Evolutionary conservation across 139 green algal genomes (phyloP).

Genomic region (Haematococcus sp.): DNA sequence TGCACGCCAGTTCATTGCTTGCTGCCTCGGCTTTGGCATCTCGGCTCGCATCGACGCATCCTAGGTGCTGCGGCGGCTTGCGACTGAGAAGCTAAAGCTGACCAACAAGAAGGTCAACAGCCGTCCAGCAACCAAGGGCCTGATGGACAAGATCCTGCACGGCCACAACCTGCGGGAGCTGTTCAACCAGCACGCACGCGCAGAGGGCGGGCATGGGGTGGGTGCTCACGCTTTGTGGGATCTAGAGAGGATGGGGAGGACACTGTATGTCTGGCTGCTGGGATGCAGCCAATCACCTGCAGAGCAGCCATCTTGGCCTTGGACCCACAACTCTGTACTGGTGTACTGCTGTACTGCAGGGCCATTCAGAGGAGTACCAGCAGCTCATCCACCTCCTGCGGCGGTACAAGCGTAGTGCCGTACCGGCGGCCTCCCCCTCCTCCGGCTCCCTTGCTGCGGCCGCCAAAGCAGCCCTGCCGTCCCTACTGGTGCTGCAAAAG

Average conservation of each 20-base stretch:
- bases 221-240: too few relatives aligned
- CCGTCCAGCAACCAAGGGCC: background rate
- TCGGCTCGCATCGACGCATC: too few relatives aligned
- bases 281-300: too few relatives aligned
- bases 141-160: constrained; percentile 23
- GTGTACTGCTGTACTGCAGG: too few relatives aligned
- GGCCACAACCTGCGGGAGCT: constrained; percentile 22
- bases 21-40: background rate
- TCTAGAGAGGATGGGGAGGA: too few relatives aligned
- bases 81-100: constrained; percentile 26
- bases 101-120: constrained; percentile 12
- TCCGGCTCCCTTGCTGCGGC: too few relatives aligned
- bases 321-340: too few relatives aligned
- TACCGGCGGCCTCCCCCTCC: background rate
- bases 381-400: constrained; percentile 8
- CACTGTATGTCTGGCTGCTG: too few relatives aligned
- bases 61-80: constrained; percentile 26
- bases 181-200: constrained; percentile 6
- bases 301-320: too few relatives aligned
- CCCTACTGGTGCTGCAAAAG: too few relatives aligned
- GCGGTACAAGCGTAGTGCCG: background rate
- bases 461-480: too few relatives aligned
- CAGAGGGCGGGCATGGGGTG: background rate
- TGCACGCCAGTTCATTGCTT: background rate
- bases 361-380: constrained; percentile 2